Evolutionary conservation across 257 asterid species (phyloP).

Genomic region (Gardenia jasminoides): DNA sequence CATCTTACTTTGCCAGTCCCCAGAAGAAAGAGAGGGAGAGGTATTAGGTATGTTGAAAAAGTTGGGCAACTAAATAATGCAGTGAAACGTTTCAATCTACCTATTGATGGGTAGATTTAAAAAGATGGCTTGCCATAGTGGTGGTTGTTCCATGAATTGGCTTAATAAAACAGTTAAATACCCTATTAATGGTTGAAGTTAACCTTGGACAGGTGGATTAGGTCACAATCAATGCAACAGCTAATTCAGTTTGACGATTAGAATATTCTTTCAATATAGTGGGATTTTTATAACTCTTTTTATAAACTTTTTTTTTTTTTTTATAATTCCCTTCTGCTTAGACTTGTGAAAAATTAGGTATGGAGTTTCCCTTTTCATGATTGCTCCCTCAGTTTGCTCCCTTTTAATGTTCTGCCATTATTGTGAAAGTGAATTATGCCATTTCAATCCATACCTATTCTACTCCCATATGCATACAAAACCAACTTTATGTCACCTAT

Average conservation of each 20-base stretch:
- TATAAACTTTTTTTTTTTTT: too few species aligned
- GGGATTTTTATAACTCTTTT: too few species aligned
- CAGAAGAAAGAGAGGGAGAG: too few species aligned
- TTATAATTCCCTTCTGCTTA: background rate
- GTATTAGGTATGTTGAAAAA: background rate
- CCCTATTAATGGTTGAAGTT: background rate
- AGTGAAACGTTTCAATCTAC: background rate
- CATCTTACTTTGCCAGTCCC: too few species aligned
- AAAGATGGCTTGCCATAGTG: background rate
- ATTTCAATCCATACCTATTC: conserved; percentile 18
- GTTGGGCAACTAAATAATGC: background rate
- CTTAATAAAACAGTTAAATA: background rate
- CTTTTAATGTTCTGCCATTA: conserved; percentile 3
- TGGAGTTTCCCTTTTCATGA: conserved; percentile 8
- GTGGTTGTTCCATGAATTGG: background rate
- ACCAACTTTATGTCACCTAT: conserved; percentile 41
- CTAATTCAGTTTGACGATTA: background rate
- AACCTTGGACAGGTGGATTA: background rate
- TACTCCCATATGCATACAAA: conserved; percentile 10
- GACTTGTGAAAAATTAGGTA: conserved; percentile 8
- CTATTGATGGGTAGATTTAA: background rate
- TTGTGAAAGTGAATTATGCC: conserved; percentile 23
- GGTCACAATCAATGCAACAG: background rate
- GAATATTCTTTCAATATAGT: too few species aligned
- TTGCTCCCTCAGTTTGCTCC: conserved; percentile 8